phyloP scores from a whole-genome alignment of 495 filamentous ascomycete species.

The Xylaria grammica region DNA sequence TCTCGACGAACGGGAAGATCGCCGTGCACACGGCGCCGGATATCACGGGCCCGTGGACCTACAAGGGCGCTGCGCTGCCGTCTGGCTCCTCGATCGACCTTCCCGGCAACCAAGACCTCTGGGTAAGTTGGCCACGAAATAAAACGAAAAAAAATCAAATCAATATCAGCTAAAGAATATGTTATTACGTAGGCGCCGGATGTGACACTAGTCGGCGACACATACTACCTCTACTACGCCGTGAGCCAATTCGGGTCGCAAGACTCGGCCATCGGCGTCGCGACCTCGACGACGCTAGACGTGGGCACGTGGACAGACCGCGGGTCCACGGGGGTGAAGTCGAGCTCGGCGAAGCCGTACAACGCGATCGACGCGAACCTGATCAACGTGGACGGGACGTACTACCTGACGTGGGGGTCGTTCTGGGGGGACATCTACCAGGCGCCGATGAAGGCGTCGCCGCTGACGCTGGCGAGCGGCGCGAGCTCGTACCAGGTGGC shows the following conservation, averaged over 20 bases:
- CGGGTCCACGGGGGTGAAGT: conserved; percentile 57
- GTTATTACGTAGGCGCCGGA: conserved; percentile 65
- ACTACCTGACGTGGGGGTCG: conserved; percentile 68
- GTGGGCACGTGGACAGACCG: conserved; percentile 64
- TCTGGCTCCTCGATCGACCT: conserved; percentile 61
- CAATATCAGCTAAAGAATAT: background rate
- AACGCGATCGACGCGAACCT: conserved; percentile 77
- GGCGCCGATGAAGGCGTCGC: conserved; percentile 56
- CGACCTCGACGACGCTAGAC: conserved; percentile 66
- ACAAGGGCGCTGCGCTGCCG: conserved; percentile 61
- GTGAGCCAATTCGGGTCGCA: conserved; percentile 69
- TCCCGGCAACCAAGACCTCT: conserved; percentile 60
- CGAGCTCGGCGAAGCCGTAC: conserved; percentile 54
- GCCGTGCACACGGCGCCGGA: conserved; percentile 61
- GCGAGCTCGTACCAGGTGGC: conserved; percentile 55
- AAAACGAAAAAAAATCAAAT: background rate
- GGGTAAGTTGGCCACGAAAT: conserved; percentile 50
- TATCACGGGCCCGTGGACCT: conserved; percentile 69
- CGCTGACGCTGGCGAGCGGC: conserved; percentile 31
- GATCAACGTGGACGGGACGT: conserved; percentile 47
- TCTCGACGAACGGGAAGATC: conserved; percentile 68
- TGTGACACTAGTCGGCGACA: conserved; percentile 57
- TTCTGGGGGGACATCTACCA: conserved; percentile 75
- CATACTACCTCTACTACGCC: conserved; percentile 76
- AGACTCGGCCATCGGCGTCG: conserved; percentile 69